Base-by-base conservation (phyloP, 2,329 filamentous ascomycete species). In the Aspergillus hiratsukae region DNA sequence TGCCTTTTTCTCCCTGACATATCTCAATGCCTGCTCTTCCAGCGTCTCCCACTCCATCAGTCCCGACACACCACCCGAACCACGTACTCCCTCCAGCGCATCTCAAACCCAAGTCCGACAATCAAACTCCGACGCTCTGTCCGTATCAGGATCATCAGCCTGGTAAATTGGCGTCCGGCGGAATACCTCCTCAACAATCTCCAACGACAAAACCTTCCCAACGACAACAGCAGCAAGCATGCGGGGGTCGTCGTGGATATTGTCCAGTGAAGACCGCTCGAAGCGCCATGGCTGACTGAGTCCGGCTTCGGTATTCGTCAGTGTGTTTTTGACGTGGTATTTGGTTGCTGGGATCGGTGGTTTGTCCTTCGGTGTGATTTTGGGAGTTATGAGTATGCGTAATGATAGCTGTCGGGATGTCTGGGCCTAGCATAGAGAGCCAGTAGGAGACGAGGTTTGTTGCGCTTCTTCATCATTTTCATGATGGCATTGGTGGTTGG, bases 371-470 rank as follows among this genome's bases (percentile, higher is more conserved):
- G n/a, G 25, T 37, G 51, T 49, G 40, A 52, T 48, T n/a, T 60
- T 58, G 11, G 45, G 40, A 10, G 49, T 58, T 10, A 58, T 37
- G 19, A 58, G 31, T 6, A 60, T 52, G 5, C 55, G 23, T 49
- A 51, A 50, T 52, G 55, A 4, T 52, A 46, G 21, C 21, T 17
- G 5, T 53, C 27, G n/a, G 40, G 28, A n/a, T 41, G 37, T 29
- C 56, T 51, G 37, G 58, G 52, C n/a, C 37, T 21, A 3, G 40
- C 29, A 35, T 58, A 58, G n/a, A 55, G 40, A 1, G 45, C 55
- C n/a, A 60, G 55, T 2, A 54, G 31, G 3, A 60, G 27, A 6
- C 58, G 58, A 10, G 50, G 55, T 49, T 60, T 60, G 50, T 60
- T 58, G 14, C 46, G 54, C 6, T 41, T 41, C 14, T 7, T 19